Conservation (phyloP, 2,329 filamentous ascomycete species). For the Arthroderma uncinatum region DNA sequence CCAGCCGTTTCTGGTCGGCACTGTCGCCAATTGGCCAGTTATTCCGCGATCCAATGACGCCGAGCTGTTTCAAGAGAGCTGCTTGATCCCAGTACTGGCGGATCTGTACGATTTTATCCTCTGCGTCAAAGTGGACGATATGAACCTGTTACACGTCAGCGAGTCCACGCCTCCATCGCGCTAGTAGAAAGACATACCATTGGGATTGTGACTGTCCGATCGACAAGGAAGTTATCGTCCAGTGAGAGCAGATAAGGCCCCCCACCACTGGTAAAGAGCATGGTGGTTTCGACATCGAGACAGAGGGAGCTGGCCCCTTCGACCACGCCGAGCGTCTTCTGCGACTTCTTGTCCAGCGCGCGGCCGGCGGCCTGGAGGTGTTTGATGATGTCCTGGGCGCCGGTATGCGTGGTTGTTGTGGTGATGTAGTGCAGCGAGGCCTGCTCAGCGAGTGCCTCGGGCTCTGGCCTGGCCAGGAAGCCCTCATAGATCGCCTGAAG, state of each 20-base stretch:
- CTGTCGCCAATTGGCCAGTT: slow-evolving; percentile 93
- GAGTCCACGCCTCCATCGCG: neutral
- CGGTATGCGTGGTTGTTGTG: slow-evolving; percentile 63
- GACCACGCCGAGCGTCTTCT: slow-evolving; percentile 62
- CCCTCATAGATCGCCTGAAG: slow-evolving; percentile 51
- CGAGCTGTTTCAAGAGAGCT: slow-evolving; percentile 80
- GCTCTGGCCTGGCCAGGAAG: slow-evolving; percentile 58
- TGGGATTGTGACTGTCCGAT: slow-evolving; percentile 65
- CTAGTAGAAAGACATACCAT: slow-evolving; percentile 51
- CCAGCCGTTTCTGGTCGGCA: slow-evolving; percentile 69
- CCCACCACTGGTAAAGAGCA: slow-evolving; percentile 72
- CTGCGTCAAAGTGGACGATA: slow-evolving; percentile 69
- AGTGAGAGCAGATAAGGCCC: slow-evolving; percentile 78
- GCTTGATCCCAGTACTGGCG: slow-evolving; percentile 93
- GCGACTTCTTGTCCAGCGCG: slow-evolving; percentile 70
- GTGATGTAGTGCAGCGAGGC: slow-evolving; percentile 79
- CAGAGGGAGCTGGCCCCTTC: slow-evolving; percentile 60
- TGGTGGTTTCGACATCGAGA: slow-evolving; percentile 66
- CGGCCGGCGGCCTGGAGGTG: slow-evolving; percentile 62
- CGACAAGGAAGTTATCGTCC: slow-evolving; percentile 87
- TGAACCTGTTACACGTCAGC: slow-evolving; percentile 51
- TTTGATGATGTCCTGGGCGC: slow-evolving; percentile 66
- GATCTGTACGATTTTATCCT: slow-evolving; percentile 73
- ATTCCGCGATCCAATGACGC: slow-evolving; percentile 80
- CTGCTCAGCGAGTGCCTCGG: slow-evolving; percentile 51